phyloP scores from a whole-genome alignment of 345 rosid species.

The Populus deltoides region DNA sequence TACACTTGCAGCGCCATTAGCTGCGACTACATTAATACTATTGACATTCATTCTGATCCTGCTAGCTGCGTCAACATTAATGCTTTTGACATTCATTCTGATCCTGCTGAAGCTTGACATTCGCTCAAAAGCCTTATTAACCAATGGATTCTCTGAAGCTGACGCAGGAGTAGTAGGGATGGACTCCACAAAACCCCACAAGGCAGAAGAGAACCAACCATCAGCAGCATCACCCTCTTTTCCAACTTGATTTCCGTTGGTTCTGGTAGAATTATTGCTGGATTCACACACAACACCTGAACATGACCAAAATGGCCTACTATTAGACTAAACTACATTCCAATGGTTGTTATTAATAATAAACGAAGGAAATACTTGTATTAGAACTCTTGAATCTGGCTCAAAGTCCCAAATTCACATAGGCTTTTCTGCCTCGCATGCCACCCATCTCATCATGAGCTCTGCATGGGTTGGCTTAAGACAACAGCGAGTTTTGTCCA shows the following conservation, averaged over 20 bases:
- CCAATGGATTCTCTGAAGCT: constrained; percentile 69
- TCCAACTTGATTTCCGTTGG: constrained; percentile 29
- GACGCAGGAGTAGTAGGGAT: constrained; percentile 84
- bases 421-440: constrained; percentile 38
- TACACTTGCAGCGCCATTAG: constrained; percentile 22
- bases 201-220: constrained; percentile 54
- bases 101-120: constrained; percentile 66
- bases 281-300: constrained; percentile 41
- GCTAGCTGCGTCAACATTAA: constrained; percentile 28
- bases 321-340: constrained; percentile 16
- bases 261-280: constrained; percentile 13
- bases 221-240: constrained; percentile 30
- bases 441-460: constrained; percentile 48
- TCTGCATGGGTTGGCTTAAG: constrained; percentile 38
- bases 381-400: constrained; percentile 49
- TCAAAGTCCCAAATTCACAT: constrained; percentile 32
- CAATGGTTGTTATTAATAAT: background rate
- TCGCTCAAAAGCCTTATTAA: constrained; percentile 58
- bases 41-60: constrained; percentile 39
- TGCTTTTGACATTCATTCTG: constrained; percentile 34
- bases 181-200: constrained; percentile 80
- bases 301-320: constrained; percentile 23
- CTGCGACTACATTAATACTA: constrained; percentile 20
- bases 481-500: constrained; percentile 44
- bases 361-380: constrained; percentile 34